Evolutionary conservation across 2,329 filamentous ascomycete genomes (phyloP).

Genomic region (Aspergillus ibericus): DNA sequence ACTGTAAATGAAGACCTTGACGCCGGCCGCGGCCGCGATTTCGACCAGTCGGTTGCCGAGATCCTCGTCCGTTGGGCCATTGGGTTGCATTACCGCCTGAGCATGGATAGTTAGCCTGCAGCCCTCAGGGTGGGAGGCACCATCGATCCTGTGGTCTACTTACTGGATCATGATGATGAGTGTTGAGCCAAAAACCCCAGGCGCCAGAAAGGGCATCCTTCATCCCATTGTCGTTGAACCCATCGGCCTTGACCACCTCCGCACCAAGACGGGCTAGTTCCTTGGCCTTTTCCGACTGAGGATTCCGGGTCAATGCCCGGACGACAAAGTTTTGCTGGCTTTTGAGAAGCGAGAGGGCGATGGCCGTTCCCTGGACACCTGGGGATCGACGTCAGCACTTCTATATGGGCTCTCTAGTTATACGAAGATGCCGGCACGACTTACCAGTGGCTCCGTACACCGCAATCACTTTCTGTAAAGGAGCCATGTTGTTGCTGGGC

Average conservation of each 20-base stretch:
- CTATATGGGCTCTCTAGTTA: neutral
- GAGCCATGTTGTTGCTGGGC: neutral
- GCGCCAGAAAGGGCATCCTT: neutral
- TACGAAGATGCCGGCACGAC: neutral
- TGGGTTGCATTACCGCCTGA: neutral
- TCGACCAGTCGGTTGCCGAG: neutral
- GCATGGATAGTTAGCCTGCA: neutral
- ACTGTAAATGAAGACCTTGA: slow-evolving; percentile 4
- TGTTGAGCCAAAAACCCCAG: slow-evolving; percentile 3
- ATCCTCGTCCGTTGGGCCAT: neutral
- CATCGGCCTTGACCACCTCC: neutral
- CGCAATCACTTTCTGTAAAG: neutral
- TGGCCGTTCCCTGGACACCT: neutral
- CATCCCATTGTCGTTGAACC: neutral
- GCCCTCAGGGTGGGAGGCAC: neutral
- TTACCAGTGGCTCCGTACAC: neutral
- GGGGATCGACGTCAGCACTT: neutral
- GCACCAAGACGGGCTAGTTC: neutral
- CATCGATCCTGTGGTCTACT: neutral
- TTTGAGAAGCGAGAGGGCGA: neutral
- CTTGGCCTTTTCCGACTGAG: neutral
- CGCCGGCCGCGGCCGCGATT: neutral
- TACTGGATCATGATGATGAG: slow-evolving; percentile 1
- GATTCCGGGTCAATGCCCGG: neutral
- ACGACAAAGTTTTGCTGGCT: neutral